Base-by-base conservation (phyloP, 179 eudicot species). In the Spergularia azorica region DNA sequence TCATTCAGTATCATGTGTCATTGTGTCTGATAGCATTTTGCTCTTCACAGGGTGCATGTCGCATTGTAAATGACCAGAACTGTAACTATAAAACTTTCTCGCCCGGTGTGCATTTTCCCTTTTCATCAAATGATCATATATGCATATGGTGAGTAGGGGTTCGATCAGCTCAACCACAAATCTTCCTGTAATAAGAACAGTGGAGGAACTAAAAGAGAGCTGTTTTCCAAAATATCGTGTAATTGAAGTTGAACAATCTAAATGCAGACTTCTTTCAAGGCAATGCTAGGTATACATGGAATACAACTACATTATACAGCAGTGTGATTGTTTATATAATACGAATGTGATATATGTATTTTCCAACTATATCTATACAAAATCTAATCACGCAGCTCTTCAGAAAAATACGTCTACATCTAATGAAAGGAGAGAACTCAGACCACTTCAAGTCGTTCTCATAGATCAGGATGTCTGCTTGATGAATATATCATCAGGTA, bases 341-440 rank as follows among this genome's bases (percentile, higher is more conserved):
- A 60, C 38, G 67, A 71, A 71, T 71, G 21, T 71, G 48, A 75
- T 71, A 36, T 46, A 67, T 54, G 63, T 67, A 71, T 20, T 56
- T 38, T 38, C 11, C 61, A 43, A 72, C 73, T 72, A 65, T 64
- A 26, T 26, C 83, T 81, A 66, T 76, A 76, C 80, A 76, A 72
- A 80, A 76, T 70, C 73, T 60, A 70, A 59, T 55, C 63, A 56
- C 63, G 26, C 18, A 48, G 16, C 68, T 46, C 14, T 76, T 46
- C 46, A 10, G 64, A 79, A 72, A 17, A 41, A 67, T 71, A 9
- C 57, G 54, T 16, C 61, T 61, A 62, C 43, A 61, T 7, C 55
- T 17, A 62, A 70, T 26, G 38, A n/a, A 20, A 36, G 64, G 9
- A 43, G 13, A 18, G 46, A 58, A 79, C 38, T 9, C 32, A 15